Conservation (phyloP, 2,329 filamentous ascomycete species). For the Pseudocercospora fijiensis region DNA sequence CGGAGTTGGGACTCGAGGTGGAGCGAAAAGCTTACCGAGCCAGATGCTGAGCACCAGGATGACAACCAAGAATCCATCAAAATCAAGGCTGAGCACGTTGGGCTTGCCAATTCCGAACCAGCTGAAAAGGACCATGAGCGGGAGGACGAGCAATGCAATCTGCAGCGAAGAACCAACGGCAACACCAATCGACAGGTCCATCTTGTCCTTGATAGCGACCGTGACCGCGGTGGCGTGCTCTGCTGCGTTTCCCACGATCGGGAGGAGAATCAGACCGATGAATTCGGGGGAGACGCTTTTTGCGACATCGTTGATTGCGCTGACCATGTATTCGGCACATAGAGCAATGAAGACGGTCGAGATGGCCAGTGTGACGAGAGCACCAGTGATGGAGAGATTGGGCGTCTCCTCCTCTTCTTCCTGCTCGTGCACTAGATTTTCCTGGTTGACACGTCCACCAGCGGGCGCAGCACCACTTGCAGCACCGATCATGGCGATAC, state of each 20-base stretch:
- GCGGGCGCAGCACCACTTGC: slow-evolving; percentile 52
- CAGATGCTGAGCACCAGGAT: slow-evolving; percentile 58
- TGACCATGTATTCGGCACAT: slow-evolving; percentile 67
- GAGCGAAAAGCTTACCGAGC: slow-evolving; percentile 29
- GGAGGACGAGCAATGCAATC: slow-evolving; percentile 62
- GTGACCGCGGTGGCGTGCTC: slow-evolving; percentile 65
- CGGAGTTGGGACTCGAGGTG: neutral
- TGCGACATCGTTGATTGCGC: slow-evolving; percentile 58
- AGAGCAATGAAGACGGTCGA: slow-evolving; percentile 78
- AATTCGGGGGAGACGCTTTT: slow-evolving; percentile 57
- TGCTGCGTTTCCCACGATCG: slow-evolving; percentile 65
- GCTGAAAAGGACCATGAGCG: slow-evolving; percentile 60
- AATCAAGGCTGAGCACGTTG: slow-evolving; percentile 70
- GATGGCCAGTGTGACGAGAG: slow-evolving; percentile 67
- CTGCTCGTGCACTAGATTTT: slow-evolving; percentile 47
- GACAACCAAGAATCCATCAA: slow-evolving; percentile 83
- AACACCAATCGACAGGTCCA: slow-evolving; percentile 66
- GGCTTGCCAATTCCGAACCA: slow-evolving; percentile 55
- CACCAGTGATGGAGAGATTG: slow-evolving; percentile 69
- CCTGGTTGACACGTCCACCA: slow-evolving; percentile 51
- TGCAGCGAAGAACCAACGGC: slow-evolving; percentile 66
- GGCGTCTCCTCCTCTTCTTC: slow-evolving; percentile 67
- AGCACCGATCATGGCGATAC: slow-evolving; percentile 55
- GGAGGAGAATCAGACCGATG: slow-evolving; percentile 62
- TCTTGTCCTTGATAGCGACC: slow-evolving; percentile 64